A percentile compares a stretch with the other conserved stretches of the same genome.
These are phyloP conservation scores for Penicillium nordicum DNA, from an alignment of 2,329 filamentous ascomycete species.

Conservation along the genomic window DNA sequence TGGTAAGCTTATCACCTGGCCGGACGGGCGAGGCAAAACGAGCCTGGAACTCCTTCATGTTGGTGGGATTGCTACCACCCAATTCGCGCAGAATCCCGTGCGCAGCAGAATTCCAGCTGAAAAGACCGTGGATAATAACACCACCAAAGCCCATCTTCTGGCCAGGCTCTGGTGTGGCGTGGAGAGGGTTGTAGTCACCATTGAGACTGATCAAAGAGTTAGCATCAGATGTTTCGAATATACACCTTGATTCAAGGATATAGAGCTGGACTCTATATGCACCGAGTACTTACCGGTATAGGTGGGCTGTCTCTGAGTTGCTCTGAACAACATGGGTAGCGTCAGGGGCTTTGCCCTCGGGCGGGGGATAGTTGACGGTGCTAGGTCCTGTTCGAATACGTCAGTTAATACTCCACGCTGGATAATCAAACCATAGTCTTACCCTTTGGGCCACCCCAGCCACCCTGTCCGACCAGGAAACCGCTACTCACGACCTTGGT, in stretches of 20 bases:
- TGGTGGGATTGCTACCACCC: slow-evolving; percentile 72
- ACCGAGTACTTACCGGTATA: slow-evolving; percentile 58
- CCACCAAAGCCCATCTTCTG: slow-evolving; percentile 89
- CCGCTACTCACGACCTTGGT: slow-evolving; percentile 64
- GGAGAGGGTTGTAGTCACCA: slow-evolving; percentile 91
- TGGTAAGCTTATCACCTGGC: slow-evolving; percentile 77
- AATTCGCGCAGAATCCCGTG: slow-evolving; percentile 71
- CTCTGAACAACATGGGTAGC: slow-evolving; percentile 68
- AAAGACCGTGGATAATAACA: slow-evolving; percentile 83
- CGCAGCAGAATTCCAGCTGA: slow-evolving; percentile 76
- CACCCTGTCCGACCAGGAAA: slow-evolving; percentile 78
- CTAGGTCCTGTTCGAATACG: slow-evolving; percentile 53
- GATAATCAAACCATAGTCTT: slow-evolving; percentile 13
- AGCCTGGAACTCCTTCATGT: slow-evolving; percentile 84
- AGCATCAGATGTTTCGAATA: not conserved
- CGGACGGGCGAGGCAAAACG: slow-evolving; percentile 81
- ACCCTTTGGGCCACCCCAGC: slow-evolving; percentile 89
- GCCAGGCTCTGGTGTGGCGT: slow-evolving; percentile 80
- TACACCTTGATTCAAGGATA: not conserved
- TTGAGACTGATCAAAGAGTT: slow-evolving; percentile 60
- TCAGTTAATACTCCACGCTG: slow-evolving; percentile 4
- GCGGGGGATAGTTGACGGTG: slow-evolving; percentile 73
- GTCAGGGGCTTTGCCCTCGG: slow-evolving; percentile 68
- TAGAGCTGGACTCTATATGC: not conserved
- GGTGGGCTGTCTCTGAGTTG: slow-evolving; percentile 65